phyloP scores from a whole-genome alignment of 2,329 filamentous ascomycete genomes.

The Massarina eburnea region DNA sequence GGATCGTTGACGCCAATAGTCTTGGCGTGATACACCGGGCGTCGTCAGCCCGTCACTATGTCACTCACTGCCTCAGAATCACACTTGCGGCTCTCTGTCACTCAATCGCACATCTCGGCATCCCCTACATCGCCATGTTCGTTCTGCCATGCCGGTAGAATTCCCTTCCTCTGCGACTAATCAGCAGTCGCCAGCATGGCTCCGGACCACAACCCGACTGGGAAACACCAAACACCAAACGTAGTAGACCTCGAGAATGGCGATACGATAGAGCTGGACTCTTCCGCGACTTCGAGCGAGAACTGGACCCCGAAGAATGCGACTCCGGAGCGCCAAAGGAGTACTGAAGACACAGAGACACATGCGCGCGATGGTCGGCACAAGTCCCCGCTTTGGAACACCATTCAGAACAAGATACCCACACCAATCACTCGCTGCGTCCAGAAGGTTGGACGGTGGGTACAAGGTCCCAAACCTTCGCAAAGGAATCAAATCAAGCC shows the following conservation, averaged over 20 bases:
- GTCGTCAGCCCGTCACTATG: not conserved
- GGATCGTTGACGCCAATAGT: not conserved
- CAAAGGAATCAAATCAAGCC: constrained; percentile 47
- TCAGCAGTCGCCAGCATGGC: not conserved
- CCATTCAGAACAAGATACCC: constrained; percentile 16
- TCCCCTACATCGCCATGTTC: not conserved
- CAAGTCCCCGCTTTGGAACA: constrained; percentile 8
- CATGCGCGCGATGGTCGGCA: constrained; percentile 4
- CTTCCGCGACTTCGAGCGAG: not conserved
- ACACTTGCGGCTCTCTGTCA: not conserved
- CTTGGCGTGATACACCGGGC: not conserved
- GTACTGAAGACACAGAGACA: constrained; percentile 6
- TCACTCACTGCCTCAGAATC: not conserved
- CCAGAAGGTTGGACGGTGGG: constrained; percentile 43
- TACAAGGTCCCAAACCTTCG: constrained; percentile 49
- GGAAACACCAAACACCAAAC: not conserved
- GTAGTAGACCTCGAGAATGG: constrained; percentile 8
- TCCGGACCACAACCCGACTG: not conserved
- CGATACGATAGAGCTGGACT: constrained; percentile 1
- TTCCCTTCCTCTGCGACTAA: not conserved
- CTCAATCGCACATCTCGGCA: not conserved
- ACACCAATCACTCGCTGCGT: constrained; percentile 16
- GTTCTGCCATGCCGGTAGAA: not conserved
- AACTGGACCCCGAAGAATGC: constrained; percentile 3
- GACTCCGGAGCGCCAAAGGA: constrained; percentile 7